Evolutionary conservation across 192 early-diverging fungal genomes (phyloP), one percentile per base, ranked within the genome.

Genomic region (Backusella australiensis): DNA sequence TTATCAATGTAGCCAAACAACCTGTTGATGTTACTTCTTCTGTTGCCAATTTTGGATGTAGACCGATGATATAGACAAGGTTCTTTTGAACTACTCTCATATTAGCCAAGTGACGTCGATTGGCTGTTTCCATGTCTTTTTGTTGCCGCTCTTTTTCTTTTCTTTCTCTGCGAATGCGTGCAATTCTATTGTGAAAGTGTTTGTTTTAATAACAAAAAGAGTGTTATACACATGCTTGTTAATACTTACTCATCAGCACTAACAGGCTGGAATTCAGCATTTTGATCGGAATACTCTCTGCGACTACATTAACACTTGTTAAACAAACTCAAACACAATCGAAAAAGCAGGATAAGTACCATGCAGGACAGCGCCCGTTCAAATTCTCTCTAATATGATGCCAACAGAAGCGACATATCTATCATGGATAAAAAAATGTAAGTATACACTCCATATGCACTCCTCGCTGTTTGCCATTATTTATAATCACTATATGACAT

Each of bases 381-480:
- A 94, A 85, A 81, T 96, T 89, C 72, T 98, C 93, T 76, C 94
- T 94, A 82, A 99, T 97, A 82, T 95, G 96, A 81, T 99, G 93
- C 93, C 96, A 98, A 80, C 97, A 99, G 82, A 99, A 99, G 3
- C 96, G 92, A 81, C 97, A 99, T 76, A 99, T 95, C 96, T 98
- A 86, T n/a, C 8, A n/a, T 42, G 21, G 11, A 32, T 7, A 32
- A 59, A 21, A 14, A 26, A 29, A 65, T 1, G 29, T 38, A 41
- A 14, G 17, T 8, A 38, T 23, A 38, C 15, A 42, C 7, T 3
- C 21, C 29, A 15, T 56, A 29, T 53, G 7, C 29, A 11, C 17
- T 35, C 34, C 35, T 49, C 34, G 1, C 19, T 72, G 21, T 42
- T 36, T 74, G 12, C 63, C 12, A 14, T 73, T 39, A 1, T 71